Base-by-base conservation (phyloP, 345 rosid species). In the Draba incana region DNA sequence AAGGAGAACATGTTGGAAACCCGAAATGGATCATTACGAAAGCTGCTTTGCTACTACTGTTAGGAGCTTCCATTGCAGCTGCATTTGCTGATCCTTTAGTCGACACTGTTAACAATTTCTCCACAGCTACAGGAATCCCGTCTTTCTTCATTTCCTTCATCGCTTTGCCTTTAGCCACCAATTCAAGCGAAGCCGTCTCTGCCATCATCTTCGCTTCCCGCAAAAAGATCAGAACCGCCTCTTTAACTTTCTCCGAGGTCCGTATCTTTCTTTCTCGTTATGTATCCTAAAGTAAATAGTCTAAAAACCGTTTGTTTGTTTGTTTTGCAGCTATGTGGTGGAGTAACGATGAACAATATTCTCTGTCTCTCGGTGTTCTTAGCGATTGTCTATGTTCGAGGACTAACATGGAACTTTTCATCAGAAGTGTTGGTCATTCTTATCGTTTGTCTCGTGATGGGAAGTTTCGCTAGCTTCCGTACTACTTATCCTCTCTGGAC, bases 61-160 rank as follows among this genome's bases (percentile, higher is more conserved):
- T 86, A 10, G 99, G 99, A 69, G 81, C 97, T 45, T 0, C 82
- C 49, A 85, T 94, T 69, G 97, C 98, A 11, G 99, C 93, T 78
- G 91, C 70, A 10, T 89, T 94, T 71, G 99, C 99, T 8, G 99
- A 94, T 80, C 97, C 98, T 31, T 84, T 91, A n/a, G 99, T 91
- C 2, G 99, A 94, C 70, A 91, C 84, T 3, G 97, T 91, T 15
- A 89, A 91, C 71, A 82, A 91, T 75, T 91, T 91, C 72, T 94
- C 98, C 1, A 80, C 73, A 62, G 95, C 97, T 5, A 91, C 99
- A n/a, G 84, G 90, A 56, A 91, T 94, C 69, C 97, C 99, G 11
- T 75, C 98, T 62, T 94, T 94, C 84, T 94, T 94, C 81, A 91
- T 91, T 77, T 94, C 99, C 7, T 94, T 91, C 61, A 85, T 94